Evolutionary conservation across 176 grass and related monocot genomes (phyloP), one percentile per base, ranked within the genome.

Genomic region (Areca catechu): DNA sequence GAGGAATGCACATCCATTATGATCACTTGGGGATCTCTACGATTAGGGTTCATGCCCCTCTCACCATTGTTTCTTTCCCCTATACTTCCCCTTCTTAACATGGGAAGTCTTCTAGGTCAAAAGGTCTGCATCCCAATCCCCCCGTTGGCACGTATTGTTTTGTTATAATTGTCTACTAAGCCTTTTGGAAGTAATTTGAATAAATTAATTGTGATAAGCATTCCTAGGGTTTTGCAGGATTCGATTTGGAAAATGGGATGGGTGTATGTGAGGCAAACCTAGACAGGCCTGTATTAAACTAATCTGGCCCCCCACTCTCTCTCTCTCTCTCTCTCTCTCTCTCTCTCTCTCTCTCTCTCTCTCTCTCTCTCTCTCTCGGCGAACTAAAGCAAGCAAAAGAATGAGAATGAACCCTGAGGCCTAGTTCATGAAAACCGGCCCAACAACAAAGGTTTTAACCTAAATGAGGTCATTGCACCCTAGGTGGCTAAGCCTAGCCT

Each of bases 231-330:
- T 74, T 63, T 57, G 71, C 58, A 69, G 65, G 78, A 81, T 81
- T 81, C 78, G 63, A 74, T 81, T 74, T 70, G 78, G 78, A 81
- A 81, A 81, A 81, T 43, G 48, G 65, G 78, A 57, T 22, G 28
- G 62, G 56, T 65, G 28, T 62, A 74, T 61, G 54, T 50, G 69
- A 80, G 77, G 74, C 77, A 80, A 80, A 74, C 34, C 53, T 48
- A 65, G 71, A 74, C 63, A 69, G 34, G 49, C 63, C 24, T 80
- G 57, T 57, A 54, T 63, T 72, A 71, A 80, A 28, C 58, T 65
- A 66, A 58, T 22, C 60, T 24, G n/a, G n/a, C n/a, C 22, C 37
- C 23, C 24, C 23, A 25, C 56, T 15, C 19, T 57, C 7, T 19
- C 21, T 60, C 10, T 48, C 23, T 57, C 58, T 28, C 57, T 54